Percentiles rank a stretch among this genome's conserved stretches.
Evolutionary conservation across 1,284 basidiomycete species (phyloP).

Genomic region (Leccinum fuscescens): DNA sequence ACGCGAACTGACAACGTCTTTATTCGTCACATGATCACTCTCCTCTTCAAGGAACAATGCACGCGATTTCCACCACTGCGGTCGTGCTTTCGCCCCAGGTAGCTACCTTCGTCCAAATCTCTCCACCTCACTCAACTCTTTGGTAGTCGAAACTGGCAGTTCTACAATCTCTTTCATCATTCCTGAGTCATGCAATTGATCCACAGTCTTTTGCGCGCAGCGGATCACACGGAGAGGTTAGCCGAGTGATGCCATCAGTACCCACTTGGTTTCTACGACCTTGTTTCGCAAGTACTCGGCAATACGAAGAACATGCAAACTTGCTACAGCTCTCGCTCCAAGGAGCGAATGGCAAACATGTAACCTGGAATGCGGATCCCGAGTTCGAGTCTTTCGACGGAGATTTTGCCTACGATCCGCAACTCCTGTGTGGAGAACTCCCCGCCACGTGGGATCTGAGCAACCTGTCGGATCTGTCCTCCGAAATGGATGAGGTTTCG

Average conservation of each 20-base stretch:
- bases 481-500: constrained; percentile 16
- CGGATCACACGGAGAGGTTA: constrained; percentile 11
- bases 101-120: constrained; percentile 24
- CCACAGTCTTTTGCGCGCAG: constrained; percentile 11
- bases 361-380: constrained; percentile 32
- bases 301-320: constrained; percentile 49
- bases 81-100: constrained; percentile 66
- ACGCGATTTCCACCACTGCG: constrained; percentile 61
- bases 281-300: constrained; percentile 47
- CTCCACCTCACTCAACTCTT: constrained; percentile 4
- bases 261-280: constrained; percentile 53
- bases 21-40: not conserved
- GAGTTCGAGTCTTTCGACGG: constrained; percentile 29
- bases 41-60: constrained; percentile 40
- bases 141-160: constrained; percentile 62
- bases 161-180: constrained; percentile 58
- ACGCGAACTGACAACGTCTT: not conserved
- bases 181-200: constrained; percentile 48
- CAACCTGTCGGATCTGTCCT: constrained; percentile 22
- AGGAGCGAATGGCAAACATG: constrained; percentile 29
- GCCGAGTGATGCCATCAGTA: constrained; percentile 19
- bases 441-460: constrained; percentile 24
- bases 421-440: constrained; percentile 12
- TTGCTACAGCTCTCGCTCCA: constrained; percentile 30
- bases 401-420: constrained; percentile 33